A percentile compares a stretch with the other conserved stretches of the same genome.
Conservation (phyloP, 2,329 filamentous ascomycete genomes). For the Lecanoromycetidae sp. region DNA sequence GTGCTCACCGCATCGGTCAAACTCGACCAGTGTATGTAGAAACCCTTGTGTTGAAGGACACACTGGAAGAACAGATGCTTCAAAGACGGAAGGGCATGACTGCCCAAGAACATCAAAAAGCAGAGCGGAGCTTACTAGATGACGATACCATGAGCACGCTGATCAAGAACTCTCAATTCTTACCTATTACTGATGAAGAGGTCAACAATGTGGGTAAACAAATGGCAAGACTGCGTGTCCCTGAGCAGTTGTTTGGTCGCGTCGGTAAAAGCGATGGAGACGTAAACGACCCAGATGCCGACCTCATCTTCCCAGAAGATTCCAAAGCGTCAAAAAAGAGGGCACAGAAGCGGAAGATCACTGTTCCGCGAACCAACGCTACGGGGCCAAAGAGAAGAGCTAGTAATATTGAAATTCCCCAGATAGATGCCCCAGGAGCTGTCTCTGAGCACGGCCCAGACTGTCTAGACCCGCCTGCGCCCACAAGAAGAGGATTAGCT, state of each 20-base stretch:
- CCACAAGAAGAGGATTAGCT: not conserved
- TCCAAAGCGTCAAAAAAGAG: constrained; percentile 6
- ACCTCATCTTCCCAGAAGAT: constrained; percentile 14
- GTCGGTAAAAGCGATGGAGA: not conserved
- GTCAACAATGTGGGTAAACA: constrained; percentile 8
- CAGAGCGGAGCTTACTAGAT: constrained; percentile 46
- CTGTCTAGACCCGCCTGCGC: too few relatives aligned
- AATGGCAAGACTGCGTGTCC: constrained; percentile 6
- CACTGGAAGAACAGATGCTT: constrained; percentile 75
- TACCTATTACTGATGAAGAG: constrained; percentile 24
- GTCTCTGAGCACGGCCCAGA: too few relatives aligned
- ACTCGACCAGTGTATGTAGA: constrained; percentile 67
- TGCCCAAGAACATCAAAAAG: constrained; percentile 41
- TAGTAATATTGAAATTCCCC: not conserved
- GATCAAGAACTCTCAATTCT: constrained; percentile 43
- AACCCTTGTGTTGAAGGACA: constrained; percentile 67
- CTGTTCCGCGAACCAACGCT: not conserved
- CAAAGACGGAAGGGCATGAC: constrained; percentile 64
- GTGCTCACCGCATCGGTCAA: constrained; percentile 79
- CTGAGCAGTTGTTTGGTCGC: constrained; percentile 14
- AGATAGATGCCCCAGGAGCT: too few relatives aligned
- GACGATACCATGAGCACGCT: constrained; percentile 47
- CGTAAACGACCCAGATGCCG: constrained; percentile 13
- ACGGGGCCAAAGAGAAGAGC: not conserved
- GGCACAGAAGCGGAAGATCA: not conserved